Conservation (phyloP, 129 eudicot genomes). For the Tagetes erecta region DNA sequence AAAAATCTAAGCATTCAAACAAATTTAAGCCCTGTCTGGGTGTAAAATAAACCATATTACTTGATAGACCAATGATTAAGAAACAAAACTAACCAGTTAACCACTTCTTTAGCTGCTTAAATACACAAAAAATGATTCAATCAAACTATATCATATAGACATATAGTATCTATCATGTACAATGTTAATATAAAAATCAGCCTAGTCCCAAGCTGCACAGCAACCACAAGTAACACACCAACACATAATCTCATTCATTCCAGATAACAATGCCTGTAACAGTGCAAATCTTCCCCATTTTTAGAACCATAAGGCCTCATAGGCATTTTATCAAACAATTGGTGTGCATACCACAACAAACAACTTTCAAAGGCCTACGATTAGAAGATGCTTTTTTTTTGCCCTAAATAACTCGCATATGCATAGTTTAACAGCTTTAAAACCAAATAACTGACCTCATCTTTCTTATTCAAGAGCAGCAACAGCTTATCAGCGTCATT, state of each 20-base stretch:
- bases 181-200: too few relatives aligned
- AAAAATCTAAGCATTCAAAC: too few relatives aligned
- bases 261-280: not conserved
- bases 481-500: conserved; percentile 18
- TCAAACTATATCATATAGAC: not conserved
- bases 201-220: too few relatives aligned
- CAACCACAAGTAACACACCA: not conserved
- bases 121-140: not conserved
- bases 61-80: not conserved
- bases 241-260: not conserved
- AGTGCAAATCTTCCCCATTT: not conserved
- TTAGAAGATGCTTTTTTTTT: too few relatives aligned
- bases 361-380: not conserved
- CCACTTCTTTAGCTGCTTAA: not conserved
- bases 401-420: too few relatives aligned
- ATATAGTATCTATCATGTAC: not conserved
- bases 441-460: conserved; percentile 27
- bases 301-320: not conserved
- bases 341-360: conserved; percentile 2
- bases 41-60: too few relatives aligned
- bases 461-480: conserved; percentile 31
- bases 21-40: too few relatives aligned
- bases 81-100: not conserved
- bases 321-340: conserved; percentile 35
- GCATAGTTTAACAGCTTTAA: too few relatives aligned